Conservation (phyloP, 495 filamentous ascomycete species). For the Rusavskia elegans region DNA sequence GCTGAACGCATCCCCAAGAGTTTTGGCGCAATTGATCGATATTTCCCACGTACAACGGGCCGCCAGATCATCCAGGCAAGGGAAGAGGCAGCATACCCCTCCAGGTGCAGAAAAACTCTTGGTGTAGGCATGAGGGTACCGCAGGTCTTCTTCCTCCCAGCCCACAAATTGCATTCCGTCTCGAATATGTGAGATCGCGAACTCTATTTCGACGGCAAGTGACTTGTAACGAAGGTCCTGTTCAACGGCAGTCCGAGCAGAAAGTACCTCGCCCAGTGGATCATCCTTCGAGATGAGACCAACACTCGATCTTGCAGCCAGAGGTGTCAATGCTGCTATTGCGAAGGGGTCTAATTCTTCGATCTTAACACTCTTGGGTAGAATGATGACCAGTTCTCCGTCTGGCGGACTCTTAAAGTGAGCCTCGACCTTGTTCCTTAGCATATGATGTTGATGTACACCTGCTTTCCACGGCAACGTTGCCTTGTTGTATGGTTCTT, state of each 20-base stretch:
- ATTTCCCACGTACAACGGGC: conserved; percentile 77
- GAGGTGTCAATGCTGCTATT: conserved; percentile 31
- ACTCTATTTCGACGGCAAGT: conserved; percentile 52
- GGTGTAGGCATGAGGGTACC: conserved; percentile 86
- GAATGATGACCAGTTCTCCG: conserved; percentile 42
- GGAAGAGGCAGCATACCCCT: conserved; percentile 73
- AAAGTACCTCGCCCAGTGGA: conserved; percentile 7
- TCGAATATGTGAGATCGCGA: conserved; percentile 49
- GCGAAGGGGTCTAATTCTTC: conserved; percentile 44
- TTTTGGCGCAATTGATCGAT: conserved; percentile 67
- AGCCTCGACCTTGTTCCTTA: conserved; percentile 46
- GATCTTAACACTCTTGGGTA: conserved; percentile 53
- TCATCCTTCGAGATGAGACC: conserved; percentile 8
- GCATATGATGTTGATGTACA: conserved; percentile 66
- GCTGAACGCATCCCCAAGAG: conserved; percentile 66
- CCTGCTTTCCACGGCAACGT: conserved; percentile 43
- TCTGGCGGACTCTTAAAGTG: conserved; percentile 41
- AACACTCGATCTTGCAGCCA: conserved; percentile 8
- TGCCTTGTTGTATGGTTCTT: conserved; percentile 55
- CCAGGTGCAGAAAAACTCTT: conserved; percentile 63
- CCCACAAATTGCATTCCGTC: conserved; percentile 91
- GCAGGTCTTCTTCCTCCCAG: conserved; percentile 52
- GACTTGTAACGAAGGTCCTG: conserved; percentile 36
- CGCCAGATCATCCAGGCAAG: conserved; percentile 71
- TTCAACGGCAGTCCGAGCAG: conserved; percentile 18